These are phyloP conservation scores for Clarkia xantiana DNA, from an alignment of 345 rosid species.

Conservation along the genomic window DNA sequence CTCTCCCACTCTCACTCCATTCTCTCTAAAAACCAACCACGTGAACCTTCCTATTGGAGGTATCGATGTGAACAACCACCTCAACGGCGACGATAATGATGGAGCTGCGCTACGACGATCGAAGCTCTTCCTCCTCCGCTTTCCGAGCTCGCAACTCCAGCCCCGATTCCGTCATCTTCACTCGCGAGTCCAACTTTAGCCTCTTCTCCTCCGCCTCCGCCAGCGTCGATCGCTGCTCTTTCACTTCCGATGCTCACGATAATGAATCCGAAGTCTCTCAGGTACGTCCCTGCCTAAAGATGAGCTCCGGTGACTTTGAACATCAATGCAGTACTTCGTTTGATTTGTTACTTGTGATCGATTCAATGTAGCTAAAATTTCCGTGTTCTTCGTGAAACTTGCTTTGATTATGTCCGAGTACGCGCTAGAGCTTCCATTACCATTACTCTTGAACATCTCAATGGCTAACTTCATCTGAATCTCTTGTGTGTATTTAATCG, in stretches of 20 bases:
- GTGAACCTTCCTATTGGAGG: background rate
- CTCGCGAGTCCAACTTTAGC: conserved; percentile 68
- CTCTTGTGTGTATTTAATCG: too few species aligned
- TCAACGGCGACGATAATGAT: conserved; percentile 1
- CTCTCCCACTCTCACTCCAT: too few species aligned
- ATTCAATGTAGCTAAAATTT: too few species aligned
- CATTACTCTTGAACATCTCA: too few species aligned
- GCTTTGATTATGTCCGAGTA: too few species aligned
- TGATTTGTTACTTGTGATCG: too few species aligned
- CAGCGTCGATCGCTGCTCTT: conserved; percentile 84
- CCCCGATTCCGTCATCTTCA: conserved; percentile 75
- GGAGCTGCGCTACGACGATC: conserved; percentile 4
- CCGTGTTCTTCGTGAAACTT: too few species aligned
- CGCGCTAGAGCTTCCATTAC: too few species aligned
- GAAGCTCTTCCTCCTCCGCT: conserved; percentile 14
- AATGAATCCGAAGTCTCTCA: conserved; percentile 56
- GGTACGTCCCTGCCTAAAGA: conserved; percentile 15
- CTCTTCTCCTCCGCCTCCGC: conserved; percentile 85
- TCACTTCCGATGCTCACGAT: conserved; percentile 64
- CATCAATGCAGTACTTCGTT: too few species aligned
- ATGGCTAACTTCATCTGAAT: too few species aligned
- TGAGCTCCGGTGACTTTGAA: too few species aligned
- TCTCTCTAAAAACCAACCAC: too few species aligned
- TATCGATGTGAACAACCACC: background rate
- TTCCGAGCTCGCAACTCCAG: conserved; percentile 51